phyloP scores from a whole-genome alignment of 23 red algal species.

The Chondrus crispus region DNA sequence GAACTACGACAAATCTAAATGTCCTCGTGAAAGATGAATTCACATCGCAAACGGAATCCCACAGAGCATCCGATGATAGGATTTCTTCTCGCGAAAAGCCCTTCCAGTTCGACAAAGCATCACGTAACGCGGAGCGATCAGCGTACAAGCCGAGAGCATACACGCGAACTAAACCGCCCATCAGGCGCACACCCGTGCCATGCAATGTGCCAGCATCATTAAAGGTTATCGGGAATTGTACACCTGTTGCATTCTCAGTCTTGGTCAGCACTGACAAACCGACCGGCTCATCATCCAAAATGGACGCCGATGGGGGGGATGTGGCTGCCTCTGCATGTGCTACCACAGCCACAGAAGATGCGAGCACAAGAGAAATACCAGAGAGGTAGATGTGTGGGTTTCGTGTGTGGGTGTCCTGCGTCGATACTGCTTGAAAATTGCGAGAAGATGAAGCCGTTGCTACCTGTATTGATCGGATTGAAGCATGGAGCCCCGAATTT shows the following conservation, averaged over 20 bases:
- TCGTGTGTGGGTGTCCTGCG: too few species aligned
- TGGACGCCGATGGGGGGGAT: too few species aligned
- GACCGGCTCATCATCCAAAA: background rate
- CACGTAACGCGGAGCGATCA: background rate
- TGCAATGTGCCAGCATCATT: background rate
- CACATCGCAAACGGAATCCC: conserved; percentile 5
- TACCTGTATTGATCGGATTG: too few species aligned
- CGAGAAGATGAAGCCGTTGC: too few species aligned
- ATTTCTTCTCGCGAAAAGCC: background rate
- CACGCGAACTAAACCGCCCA: conserved; percentile 78
- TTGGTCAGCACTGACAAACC: background rate
- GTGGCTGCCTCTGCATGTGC: too few species aligned
- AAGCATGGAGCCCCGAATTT: too few species aligned
- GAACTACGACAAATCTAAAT: conserved; percentile 76
- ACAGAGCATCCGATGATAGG: conserved; percentile 15
- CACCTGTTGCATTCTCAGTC: conserved; percentile 27
- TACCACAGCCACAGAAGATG: too few species aligned
- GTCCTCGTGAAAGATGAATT: background rate
- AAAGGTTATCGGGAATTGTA: conserved; percentile 7
- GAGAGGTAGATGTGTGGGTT: too few species aligned
- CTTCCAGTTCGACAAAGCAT: background rate
- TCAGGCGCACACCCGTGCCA: conserved; percentile 63
- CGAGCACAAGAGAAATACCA: too few species aligned
- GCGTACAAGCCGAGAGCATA: conserved; percentile 83
- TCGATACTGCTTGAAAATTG: too few species aligned